Evolutionary conservation across 1,139 yeast species (phyloP).

Genomic region (Sugiyamaella xylanicola): DNA sequence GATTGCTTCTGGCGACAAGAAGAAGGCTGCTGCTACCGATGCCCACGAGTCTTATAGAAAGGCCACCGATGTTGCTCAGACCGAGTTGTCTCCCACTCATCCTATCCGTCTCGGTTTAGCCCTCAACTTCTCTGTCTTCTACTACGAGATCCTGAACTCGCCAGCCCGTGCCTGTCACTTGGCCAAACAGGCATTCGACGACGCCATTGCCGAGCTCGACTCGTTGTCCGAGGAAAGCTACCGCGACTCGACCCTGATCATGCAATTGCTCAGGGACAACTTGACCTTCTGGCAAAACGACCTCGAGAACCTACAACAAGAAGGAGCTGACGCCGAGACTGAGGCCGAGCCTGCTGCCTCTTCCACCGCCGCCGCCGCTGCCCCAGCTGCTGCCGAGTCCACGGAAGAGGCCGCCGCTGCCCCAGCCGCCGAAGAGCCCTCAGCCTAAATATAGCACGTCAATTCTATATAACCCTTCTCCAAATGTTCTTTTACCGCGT

Average conservation of each 20-base stretch:
- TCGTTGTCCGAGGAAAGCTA: constrained; percentile 97
- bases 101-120: constrained; percentile 99
- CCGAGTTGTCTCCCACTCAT: constrained; percentile 97
- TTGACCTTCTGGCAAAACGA: constrained; percentile 97
- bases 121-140: constrained; percentile 94
- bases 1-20: constrained; percentile 89
- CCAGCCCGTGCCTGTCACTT: constrained; percentile 99
- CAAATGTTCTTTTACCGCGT: constrained; percentile 8
- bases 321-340: constrained; percentile 52
- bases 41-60: constrained; percentile 95
- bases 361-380: constrained; percentile 26
- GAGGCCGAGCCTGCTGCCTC: constrained; percentile 51
- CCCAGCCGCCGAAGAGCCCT: constrained; percentile 23
- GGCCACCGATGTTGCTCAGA: constrained; percentile 97
- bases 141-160: constrained; percentile 96
- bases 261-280: constrained; percentile 99
- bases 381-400: constrained; percentile 22
- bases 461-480: background rate
- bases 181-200: constrained; percentile 99
- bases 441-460: constrained; percentile 11
- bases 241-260: constrained; percentile 96
- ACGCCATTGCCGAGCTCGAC: constrained; percentile 98
- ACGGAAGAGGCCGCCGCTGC: constrained; percentile 21
- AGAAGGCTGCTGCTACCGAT: constrained; percentile 91
- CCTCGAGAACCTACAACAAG: constrained; percentile 69